phyloP scores from a whole-genome alignment of 2,329 filamentous ascomycete genomes.

The Aspergillus sp. region DNA sequence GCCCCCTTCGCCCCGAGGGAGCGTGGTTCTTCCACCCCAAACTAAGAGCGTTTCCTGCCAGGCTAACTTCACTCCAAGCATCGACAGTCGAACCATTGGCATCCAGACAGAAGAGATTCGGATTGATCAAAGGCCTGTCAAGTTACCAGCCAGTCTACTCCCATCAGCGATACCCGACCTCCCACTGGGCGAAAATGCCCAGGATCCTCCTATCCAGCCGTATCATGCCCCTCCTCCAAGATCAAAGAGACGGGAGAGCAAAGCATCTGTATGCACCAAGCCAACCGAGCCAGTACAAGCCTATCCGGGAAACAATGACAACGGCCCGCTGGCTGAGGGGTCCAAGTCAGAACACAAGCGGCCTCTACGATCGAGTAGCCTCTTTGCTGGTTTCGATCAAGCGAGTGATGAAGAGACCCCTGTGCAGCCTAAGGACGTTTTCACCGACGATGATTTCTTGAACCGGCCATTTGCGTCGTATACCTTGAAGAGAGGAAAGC shows the following conservation, averaged over 20 bases:
- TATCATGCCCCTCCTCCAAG: conserved; percentile 40
- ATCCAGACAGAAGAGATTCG: conserved; percentile 92
- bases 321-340: conserved; percentile 66
- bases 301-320: conserved; percentile 79
- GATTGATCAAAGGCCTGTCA: conserved; percentile 74
- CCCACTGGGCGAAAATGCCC: conserved; percentile 34
- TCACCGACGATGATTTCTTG: conserved; percentile 49
- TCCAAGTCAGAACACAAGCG: conserved; percentile 64
- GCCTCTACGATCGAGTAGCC: conserved; percentile 75
- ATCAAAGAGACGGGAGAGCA: conserved; percentile 31
- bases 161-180: conserved; percentile 71
- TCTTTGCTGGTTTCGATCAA: conserved; percentile 83
- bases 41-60: conserved; percentile 83
- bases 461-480: conserved; percentile 49
- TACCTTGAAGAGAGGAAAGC: conserved; percentile 44
- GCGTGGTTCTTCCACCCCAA: conserved; percentile 74
- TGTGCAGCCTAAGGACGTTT: conserved; percentile 34
- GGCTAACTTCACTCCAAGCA: conserved; percentile 59
- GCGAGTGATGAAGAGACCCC: conserved; percentile 55
- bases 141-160: conserved; percentile 74
- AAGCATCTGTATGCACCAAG: conserved; percentile 23
- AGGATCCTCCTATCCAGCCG: conserved; percentile 35
- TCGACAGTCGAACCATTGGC: conserved; percentile 55
- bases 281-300: conserved; percentile 58
- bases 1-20: conserved; percentile 74